Base-by-base conservation (phyloP, 2,329 filamentous ascomycete species). In the Botryosphaeria dothidea region DNA sequence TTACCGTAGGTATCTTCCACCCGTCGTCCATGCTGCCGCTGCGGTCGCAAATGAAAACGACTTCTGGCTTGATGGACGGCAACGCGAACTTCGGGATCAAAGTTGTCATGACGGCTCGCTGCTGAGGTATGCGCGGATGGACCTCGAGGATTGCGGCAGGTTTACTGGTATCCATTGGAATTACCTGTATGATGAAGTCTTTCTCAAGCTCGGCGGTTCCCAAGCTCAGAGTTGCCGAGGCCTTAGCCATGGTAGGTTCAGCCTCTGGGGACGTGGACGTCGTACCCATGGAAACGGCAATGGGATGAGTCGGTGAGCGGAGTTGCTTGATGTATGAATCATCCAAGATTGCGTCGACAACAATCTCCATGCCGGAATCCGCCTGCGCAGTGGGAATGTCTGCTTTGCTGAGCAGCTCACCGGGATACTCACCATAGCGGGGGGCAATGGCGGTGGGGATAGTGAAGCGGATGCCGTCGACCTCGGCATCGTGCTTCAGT, bases 11-110 rank as follows among this genome's bases (percentile, higher is more conserved):
- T 1, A 90, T 89, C 43, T 83, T 85, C 6, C n/a, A n/a, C n/a
- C 17, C 11, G 0, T 74, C 71, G 0, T 46, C 27, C 88, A 90
- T 90, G 66, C 88, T 90, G 0, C 88, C 89, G 64, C 88, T 91
- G 60, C 89, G 84, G 72, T 93, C 90, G 64, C 88, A 89, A 4
- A 93, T 78, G 68, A 93, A 92, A 19, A 92, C 85, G 23, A 93
- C 83, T 71, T 93, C 90, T 0, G 84, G 84, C 19, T 75, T 77
- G 8, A 82, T 79, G 0, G 82, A 72, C 0, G 86, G 85, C 0
- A 91, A 77, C n/a, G 81, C 80, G 75, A 92, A 91, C 67, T 86
- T 88, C 2, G 90, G 90, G 0, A 92, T 88, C 0, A 92, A 78
- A 0, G 89, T 91, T 0, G 85, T 79, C 89, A 93, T 91, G 65